Base-by-base conservation (phyloP, 768 basidiomycete species). In the Imleria badia region DNA sequence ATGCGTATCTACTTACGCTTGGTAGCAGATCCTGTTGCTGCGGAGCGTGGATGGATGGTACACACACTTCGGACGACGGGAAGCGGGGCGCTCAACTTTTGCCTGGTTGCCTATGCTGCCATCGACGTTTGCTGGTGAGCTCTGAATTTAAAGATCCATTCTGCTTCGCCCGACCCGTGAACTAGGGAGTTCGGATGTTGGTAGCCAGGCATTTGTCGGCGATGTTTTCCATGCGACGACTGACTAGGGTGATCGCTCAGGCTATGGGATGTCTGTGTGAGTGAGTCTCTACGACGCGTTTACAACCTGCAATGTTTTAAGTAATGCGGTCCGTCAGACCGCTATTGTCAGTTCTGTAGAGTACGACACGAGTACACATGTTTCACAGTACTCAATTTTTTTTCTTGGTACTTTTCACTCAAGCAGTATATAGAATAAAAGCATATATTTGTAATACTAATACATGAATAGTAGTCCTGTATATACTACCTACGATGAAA, bases 311-410 rank as follows among this genome's bases (percentile, higher is more conserved):
- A 10, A 14, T 1, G 29, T 34, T 34, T 52, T 11, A 55, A n/a
- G n/a, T n/a, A n/a, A 41, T 19, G 0, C 1, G 2, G 40, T 23
- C 19, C 19, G 10, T 30, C 59, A 83, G 76, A 94, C 96, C 0
- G 96, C 92, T 0, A 85, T 90, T 31, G 84, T 95, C 60, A 93
- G n/a, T n/a, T n/a, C n/a, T n/a, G n/a, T n/a, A n/a, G n/a, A n/a
- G n/a, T n/a, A n/a, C n/a, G n/a, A n/a, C n/a, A n/a, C n/a, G n/a
- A n/a, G n/a, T n/a, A n/a, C n/a, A n/a, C n/a, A n/a, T n/a, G n/a
- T n/a, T n/a, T n/a, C n/a, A n/a, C n/a, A n/a, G n/a, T n/a, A n/a
- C n/a, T n/a, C n/a, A n/a, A n/a, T n/a, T n/a, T n/a, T n/a, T n/a
- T n/a, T n/a, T n/a, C n/a, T n/a, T n/a, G n/a, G n/a, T n/a, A n/a